phyloP scores from a whole-genome alignment of 441 rosid genomes.

The Erodium trifolium region DNA sequence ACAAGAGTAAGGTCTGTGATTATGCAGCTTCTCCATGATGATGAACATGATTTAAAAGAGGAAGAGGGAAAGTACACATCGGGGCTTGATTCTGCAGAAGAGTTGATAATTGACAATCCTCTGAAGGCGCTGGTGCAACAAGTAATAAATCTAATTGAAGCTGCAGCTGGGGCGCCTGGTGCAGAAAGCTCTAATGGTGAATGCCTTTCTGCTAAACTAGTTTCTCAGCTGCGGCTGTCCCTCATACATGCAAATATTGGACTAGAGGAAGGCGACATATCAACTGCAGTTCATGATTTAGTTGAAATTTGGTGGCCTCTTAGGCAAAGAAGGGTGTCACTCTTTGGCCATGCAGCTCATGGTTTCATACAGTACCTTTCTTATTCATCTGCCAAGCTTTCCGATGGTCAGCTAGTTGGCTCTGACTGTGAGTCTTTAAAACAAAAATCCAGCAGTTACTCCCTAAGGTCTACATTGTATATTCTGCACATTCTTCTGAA shows the following conservation, averaged over 20 bases:
- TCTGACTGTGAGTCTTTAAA: constrained; percentile 50
- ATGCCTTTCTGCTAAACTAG: constrained; percentile 55
- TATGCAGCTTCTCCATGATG: constrained; percentile 35
- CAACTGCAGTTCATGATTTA: constrained; percentile 48
- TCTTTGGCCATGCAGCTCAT: constrained; percentile 81
- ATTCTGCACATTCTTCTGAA: constrained; percentile 77
- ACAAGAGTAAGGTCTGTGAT: constrained; percentile 43
- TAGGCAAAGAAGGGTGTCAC: constrained; percentile 81
- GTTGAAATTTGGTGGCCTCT: constrained; percentile 80
- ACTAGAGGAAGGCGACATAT: constrained; percentile 38
- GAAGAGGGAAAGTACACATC: constrained; percentile 30
- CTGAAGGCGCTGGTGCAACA: constrained; percentile 45
- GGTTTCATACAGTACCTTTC: constrained; percentile 76
- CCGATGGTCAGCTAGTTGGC: constrained; percentile 41
- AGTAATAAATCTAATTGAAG: constrained; percentile 58
- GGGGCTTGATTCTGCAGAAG: constrained; percentile 30
- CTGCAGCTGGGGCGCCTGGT: constrained; percentile 66
- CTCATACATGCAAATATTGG: constrained; percentile 35
- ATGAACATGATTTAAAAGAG: constrained; percentile 21
- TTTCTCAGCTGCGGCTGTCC: constrained; percentile 50
- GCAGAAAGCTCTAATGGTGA: constrained; percentile 54
- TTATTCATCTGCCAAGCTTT: constrained; percentile 53
- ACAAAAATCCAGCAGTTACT: constrained; percentile 52
- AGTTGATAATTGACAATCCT: constrained; percentile 29
- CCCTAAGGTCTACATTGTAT: constrained; percentile 78